Conservation (phyloP, 441 rosid genomes). For the Arabidopsis hybrid region DNA sequence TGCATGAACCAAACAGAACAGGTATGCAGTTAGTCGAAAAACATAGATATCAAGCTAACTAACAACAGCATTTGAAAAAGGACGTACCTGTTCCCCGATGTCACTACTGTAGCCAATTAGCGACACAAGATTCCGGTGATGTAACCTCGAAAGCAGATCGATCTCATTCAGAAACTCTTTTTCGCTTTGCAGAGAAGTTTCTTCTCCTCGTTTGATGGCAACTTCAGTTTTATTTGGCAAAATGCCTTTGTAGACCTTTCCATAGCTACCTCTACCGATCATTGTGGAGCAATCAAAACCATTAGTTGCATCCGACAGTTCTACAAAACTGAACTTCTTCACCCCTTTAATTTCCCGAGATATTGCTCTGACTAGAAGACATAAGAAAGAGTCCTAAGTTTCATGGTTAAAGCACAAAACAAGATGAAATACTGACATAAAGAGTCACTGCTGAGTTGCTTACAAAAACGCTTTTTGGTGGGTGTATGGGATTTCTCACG, state of each 20-base stretch:
- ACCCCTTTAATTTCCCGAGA: constrained; percentile 55
- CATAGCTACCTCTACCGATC: constrained; percentile 91
- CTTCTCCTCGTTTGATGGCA: constrained; percentile 90
- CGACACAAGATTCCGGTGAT: constrained; percentile 83
- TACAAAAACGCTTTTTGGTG: constrained; percentile 68
- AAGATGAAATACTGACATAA: not conserved
- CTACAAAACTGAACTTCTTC: constrained; percentile 69
- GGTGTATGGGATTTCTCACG: constrained; percentile 39
- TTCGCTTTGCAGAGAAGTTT: constrained; percentile 83
- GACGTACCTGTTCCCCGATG: constrained; percentile 77
- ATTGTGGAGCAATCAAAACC: constrained; percentile 63
- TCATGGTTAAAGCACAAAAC: constrained; percentile 37
- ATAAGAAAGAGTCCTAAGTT: constrained; percentile 53
- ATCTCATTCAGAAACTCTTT: constrained; percentile 88
- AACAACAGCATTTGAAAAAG: constrained; percentile 27
- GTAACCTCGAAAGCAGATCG: constrained; percentile 76
- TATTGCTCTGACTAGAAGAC: constrained; percentile 45
- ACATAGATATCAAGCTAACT: constrained; percentile 13
- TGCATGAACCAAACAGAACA: constrained; percentile 29
- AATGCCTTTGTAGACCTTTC: constrained; percentile 80
- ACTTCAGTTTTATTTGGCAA: constrained; percentile 62
- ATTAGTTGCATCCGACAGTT: constrained; percentile 70
- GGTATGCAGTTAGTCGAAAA: not conserved
- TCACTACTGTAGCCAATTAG: constrained; percentile 85
- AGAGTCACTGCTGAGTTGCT: constrained; percentile 43